These are phyloP conservation scores for Saturnispora halmiae DNA, from an alignment of 805 yeast genomes.

Conservation along the genomic window DNA sequence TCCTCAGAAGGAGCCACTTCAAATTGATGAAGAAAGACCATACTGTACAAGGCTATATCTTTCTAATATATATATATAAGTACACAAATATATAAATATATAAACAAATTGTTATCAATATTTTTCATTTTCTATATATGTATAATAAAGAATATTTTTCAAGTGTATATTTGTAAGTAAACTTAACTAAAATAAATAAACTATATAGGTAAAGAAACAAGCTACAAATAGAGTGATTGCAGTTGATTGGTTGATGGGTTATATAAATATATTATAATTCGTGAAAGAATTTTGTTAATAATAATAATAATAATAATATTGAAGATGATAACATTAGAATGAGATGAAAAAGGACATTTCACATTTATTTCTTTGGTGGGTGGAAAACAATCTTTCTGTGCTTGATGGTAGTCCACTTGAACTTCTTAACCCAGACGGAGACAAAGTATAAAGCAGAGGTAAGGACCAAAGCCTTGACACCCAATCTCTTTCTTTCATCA, in stretches of 20 bases:
- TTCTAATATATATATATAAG: too few species aligned
- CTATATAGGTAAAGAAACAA: constrained; percentile 2
- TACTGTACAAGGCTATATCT: neutral
- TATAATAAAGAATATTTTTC: too few species aligned
- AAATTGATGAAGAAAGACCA: neutral
- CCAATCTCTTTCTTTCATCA: constrained; percentile 94
- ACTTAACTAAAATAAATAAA: constrained; percentile 4
- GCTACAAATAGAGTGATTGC: neutral
- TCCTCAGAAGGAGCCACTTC: neutral
- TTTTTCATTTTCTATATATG: too few species aligned
- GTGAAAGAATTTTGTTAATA: neutral
- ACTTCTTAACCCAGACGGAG: constrained; percentile 88
- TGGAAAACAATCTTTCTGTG: constrained; percentile 87
- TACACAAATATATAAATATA: too few species aligned
- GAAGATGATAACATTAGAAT: too few species aligned
- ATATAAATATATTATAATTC: neutral
- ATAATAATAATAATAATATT: too few species aligned
- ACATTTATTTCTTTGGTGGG: constrained; percentile 68
- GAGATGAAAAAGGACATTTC: too few species aligned
- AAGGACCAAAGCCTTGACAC: constrained; percentile 83
- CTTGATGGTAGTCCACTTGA: constrained; percentile 96
- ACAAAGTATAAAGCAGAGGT: constrained; percentile 70
- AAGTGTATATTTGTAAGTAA: neutral
- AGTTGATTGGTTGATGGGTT: neutral
- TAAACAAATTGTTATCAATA: too few species aligned